Base-by-base conservation (phyloP, 768 basidiomycete genomes). In the Leccinum pellstonianum region DNA sequence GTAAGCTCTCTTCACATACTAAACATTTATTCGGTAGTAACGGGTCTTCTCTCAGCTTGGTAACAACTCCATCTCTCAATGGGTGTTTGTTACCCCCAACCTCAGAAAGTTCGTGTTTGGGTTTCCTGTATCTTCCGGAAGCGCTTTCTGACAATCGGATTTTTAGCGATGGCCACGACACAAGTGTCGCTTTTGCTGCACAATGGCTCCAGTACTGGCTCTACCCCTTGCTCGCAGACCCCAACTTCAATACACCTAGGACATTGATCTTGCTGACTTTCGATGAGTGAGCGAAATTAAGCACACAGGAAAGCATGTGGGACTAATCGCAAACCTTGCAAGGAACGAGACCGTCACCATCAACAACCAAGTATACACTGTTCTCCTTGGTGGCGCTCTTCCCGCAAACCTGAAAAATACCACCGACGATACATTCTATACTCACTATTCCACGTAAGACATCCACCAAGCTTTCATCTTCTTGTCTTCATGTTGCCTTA, bases 81-180 rank as follows among this genome's bases (percentile, higher is more conserved):
- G 84, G 82, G 60, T 78, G 17, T 86, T 82, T 64, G 78, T 86
- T 55, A 86, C 86, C 1, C 86, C 86, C 23, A 86, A 87, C 69
- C 74, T 83, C 48, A 63, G 58, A 62, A 58, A 69, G 68, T 70
- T 35, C 38, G 64, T 66, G 17, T 4, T 29, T 17, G 25, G 8
- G 51, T 49, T 47, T 25, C 31, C 43, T 19, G 23, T 48, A 11
- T 37, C 33, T 21, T n/a, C 35, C n/a, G 5, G 9, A 10, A 23
- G 17, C 12, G 27, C 12, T 8, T 46, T 11, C 25, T 64, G 31
- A 66, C 19, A 50, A 8, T 25, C 29, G 1, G 5, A 41, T 37
- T 41, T 33, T 79, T 52, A 78, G 86, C 68, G 84, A 86, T 62
- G 84, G 76, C 1, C 86, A 86, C 63, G 84, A 87, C 68, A 86